Percentiles rank a stretch among this genome's conserved stretches.
These are phyloP conservation scores for Brettanomyces naardenensis DNA, from an alignment of 805 yeast genomes.

Conservation along the genomic window DNA sequence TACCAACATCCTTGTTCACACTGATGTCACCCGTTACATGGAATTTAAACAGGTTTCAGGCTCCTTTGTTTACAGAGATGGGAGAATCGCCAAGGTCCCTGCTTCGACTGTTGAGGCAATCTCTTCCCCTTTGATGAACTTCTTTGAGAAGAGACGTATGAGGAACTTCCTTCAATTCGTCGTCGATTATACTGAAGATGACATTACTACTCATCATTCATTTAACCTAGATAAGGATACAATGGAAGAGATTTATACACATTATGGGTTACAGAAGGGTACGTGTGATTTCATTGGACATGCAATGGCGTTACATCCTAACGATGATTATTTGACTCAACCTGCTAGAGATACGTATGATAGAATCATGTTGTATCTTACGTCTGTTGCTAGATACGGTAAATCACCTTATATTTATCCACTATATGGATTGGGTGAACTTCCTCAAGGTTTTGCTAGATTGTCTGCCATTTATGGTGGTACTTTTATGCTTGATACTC, in stretches of 20 bases:
- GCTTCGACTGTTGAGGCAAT: slow-evolving; percentile 87
- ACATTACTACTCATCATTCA: slow-evolving; percentile 74
- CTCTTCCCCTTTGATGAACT: slow-evolving; percentile 86
- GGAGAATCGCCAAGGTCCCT: slow-evolving; percentile 92
- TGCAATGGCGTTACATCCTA: slow-evolving; percentile 96
- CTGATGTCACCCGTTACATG: slow-evolving; percentile 91
- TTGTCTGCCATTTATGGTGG: slow-evolving; percentile 97
- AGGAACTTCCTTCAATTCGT: slow-evolving; percentile 86
- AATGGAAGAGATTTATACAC: slow-evolving; percentile 83
- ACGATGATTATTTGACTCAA: slow-evolving; percentile 78
- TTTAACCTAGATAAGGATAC: slow-evolving; percentile 79
- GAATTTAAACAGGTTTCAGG: slow-evolving; percentile 97
- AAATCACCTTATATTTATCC: slow-evolving; percentile 96
- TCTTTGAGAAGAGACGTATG: slow-evolving; percentile 94
- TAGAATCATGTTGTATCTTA: slow-evolving; percentile 76
- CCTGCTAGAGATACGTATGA: slow-evolving; percentile 92
- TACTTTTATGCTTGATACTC: slow-evolving; percentile 95
- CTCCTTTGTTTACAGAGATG: slow-evolving; percentile 84
- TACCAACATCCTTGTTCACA: slow-evolving; percentile 89
- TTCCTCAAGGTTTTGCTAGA: slow-evolving; percentile 99
- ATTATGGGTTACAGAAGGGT: slow-evolving; percentile 86
- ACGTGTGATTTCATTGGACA: slow-evolving; percentile 97
- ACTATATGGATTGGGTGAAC: slow-evolving; percentile 90
- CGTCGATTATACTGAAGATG: slow-evolving; percentile 73
- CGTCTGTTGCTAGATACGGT: slow-evolving; percentile 90